Evolutionary conservation across 2,329 filamentous ascomycete species (phyloP), one percentile per base, ranked within the genome.

Genomic region (Sporothrix inflata): DNA sequence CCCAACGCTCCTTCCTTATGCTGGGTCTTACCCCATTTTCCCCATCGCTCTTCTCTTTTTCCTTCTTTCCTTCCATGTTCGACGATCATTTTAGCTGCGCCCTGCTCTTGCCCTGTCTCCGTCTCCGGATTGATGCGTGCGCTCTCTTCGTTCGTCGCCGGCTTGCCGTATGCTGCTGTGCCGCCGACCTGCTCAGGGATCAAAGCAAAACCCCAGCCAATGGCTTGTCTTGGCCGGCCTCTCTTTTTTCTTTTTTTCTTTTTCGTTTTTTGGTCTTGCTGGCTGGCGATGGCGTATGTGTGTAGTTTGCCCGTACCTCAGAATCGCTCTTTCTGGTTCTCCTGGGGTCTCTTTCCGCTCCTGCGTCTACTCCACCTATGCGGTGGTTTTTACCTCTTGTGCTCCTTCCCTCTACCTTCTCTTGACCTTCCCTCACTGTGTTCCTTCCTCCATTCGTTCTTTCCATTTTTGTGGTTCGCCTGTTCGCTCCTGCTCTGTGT

Each of bases 261-360:
- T 45, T 14, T 11, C 24, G 38, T 1, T 19, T 8, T 65, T 8
- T 16, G 38, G n/a, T 19, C n/a, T 1, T 67, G 21, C 4, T 51
- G 42, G 42, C 49, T 24, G 21, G 30, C 21, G 38, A 70, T 70
- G 51, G 68, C 53, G 53, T 70, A 70, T 16, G 55, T 16, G 55
- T 60, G 40, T 45, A 69, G 66, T 55, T 69, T 69, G 66, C 51
- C 49, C 66, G 68, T 42, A 47, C 68, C 68, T 21, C 21, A 70
- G 24, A 40, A 21, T 70, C 51, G 51, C 27, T 40, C 24, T 70
- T 70, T 61, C 24, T 53, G 57, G 69, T 71, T 65, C 57, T 57
- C 55, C 53, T 71, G 57, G 55, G 42, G 55, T 53, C 53, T 24
- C 69, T 61, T 70, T 49, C 68, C 55, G 55, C 42, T 42, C 12